phyloP scores from a whole-genome alignment of 768 basidiomycete genomes.

The Suillus subalutaceus region DNA sequence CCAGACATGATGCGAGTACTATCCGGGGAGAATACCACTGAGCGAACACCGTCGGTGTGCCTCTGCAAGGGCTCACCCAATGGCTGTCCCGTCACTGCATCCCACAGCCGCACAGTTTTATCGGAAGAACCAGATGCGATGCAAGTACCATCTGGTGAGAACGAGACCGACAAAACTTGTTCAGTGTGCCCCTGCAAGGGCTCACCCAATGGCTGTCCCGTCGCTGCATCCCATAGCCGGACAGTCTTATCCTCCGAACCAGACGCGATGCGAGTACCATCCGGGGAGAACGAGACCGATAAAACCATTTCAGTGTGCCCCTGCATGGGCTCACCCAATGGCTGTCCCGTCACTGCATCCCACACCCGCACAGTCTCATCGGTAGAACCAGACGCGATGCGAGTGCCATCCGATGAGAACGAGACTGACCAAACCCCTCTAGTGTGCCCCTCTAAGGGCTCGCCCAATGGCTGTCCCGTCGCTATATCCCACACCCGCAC shows the following conservation, averaged over 20 bases:
- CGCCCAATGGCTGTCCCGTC: too few relatives aligned
- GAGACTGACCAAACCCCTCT: too few relatives aligned
- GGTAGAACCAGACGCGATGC: too few relatives aligned
- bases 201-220: not conserved
- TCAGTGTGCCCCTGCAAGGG: not conserved
- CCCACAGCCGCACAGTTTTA: not conserved
- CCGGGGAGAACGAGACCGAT: too few relatives aligned
- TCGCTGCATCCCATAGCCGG: not conserved
- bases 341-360: too few relatives aligned
- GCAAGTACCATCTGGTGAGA: not conserved
- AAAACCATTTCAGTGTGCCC: too few relatives aligned
- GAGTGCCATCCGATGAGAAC: too few relatives aligned
- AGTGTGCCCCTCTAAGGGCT: too few relatives aligned
- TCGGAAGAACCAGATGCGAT: not conserved
- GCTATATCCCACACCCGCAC: too few relatives aligned
- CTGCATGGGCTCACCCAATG: too few relatives aligned
- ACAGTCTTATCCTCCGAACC: not conserved
- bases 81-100: not conserved
- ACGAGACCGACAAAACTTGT: not conserved
- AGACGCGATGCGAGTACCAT: not conserved
- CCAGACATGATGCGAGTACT: not conserved
- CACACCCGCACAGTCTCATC: too few relatives aligned
- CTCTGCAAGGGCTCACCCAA: slow-evolving; percentile 10
- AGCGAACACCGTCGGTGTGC: slow-evolving; percentile 14
- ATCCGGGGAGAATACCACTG: slow-evolving; percentile 20